These are phyloP conservation scores for Solanum virginianum DNA, from an alignment of 257 asterid species.

Conservation along the genomic window DNA sequence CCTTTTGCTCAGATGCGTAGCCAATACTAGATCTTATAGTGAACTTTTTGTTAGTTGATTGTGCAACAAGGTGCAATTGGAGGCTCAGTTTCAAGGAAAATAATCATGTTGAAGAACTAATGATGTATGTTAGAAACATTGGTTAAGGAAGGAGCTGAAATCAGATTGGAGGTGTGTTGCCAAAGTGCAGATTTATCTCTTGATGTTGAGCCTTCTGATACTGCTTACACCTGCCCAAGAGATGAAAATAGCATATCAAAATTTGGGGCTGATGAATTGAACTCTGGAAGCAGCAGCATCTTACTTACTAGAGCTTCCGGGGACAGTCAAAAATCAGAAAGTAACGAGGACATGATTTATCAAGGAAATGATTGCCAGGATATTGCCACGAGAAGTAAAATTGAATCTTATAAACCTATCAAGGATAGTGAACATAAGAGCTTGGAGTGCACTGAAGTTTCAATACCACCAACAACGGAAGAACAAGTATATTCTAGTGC, in stretches of 20 bases:
- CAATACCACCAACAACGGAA: too few species aligned
- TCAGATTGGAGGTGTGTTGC: not conserved
- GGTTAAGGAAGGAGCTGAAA: not conserved
- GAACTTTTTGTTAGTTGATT: not conserved
- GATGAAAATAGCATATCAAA: not conserved
- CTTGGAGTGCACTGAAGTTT: too few species aligned
- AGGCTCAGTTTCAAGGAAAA: not conserved
- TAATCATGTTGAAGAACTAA: not conserved
- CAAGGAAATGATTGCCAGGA: too few species aligned
- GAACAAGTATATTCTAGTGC: too few species aligned
- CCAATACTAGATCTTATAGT: not conserved
- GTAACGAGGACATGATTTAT: too few species aligned
- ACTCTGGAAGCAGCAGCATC: not conserved
- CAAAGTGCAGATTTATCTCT: not conserved
- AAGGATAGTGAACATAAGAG: too few species aligned
- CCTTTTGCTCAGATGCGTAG: not conserved
- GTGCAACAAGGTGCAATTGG: not conserved
- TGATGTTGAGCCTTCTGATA: conserved; percentile 6
- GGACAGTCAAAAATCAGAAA: conserved; percentile 6
- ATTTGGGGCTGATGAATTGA: conserved; percentile 4
- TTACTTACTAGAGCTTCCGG: not conserved
- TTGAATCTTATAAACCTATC: too few species aligned
- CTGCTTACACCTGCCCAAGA: not conserved
- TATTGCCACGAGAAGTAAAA: too few species aligned
- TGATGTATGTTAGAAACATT: not conserved